phyloP scores from a whole-genome alignment of 306 rosid genomes.

The Arachis hypogaea region DNA sequence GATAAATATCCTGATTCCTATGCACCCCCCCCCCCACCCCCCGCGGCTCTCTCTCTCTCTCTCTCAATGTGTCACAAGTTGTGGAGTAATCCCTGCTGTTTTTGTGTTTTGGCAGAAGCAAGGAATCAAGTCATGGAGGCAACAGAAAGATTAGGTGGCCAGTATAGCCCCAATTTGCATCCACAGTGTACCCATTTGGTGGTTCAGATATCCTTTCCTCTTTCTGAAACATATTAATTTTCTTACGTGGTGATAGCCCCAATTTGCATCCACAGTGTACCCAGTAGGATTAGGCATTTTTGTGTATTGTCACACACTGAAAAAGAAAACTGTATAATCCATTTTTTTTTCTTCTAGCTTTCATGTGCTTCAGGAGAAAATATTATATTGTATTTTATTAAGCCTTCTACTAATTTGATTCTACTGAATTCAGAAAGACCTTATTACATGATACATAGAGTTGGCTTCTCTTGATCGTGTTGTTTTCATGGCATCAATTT shows the following conservation, averaged over 20 bases:
- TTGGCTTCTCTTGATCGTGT: conserved; percentile 27
- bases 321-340: conserved; percentile 1
- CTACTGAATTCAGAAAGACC: conserved; percentile 26
- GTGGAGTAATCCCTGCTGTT: conserved; percentile 18
- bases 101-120: conserved; percentile 75
- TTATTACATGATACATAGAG: conserved; percentile 10
- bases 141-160: conserved; percentile 86
- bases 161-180: conserved; percentile 87
- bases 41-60: neutral
- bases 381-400: neutral
- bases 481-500: conserved; percentile 25
- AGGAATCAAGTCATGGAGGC: conserved; percentile 99
- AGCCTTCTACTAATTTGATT: conserved; percentile 11
- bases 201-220: conserved; percentile 94
- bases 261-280: neutral
- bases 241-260: conserved; percentile 22
- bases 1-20: conserved; percentile 8
- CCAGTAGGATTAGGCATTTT: conserved; percentile 21
- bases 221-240: conserved; percentile 1
- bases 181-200: conserved; percentile 98
- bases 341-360: neutral
- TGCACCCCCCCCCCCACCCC: neutral
- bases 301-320: neutral
- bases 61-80: neutral
- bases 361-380: conserved; percentile 12